These are phyloP conservation scores for Pythium phragmiticola DNA, from an alignment of 352 stramenopile genomes.

Conservation along the genomic window DNA sequence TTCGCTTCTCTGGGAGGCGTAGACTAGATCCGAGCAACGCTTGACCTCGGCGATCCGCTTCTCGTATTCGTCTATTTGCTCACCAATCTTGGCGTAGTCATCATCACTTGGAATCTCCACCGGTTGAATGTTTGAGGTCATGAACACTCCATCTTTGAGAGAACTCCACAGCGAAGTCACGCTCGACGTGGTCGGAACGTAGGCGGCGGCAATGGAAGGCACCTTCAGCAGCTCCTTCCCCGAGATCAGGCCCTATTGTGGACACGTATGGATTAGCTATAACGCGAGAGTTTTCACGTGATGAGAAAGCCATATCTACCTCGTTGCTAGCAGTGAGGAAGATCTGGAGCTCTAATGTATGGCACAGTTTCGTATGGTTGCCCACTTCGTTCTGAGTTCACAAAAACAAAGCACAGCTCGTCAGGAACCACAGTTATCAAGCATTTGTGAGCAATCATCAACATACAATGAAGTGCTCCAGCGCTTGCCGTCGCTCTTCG, in stretches of 20 bases:
- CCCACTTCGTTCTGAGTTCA: slow-evolving; percentile 78
- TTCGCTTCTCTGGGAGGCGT: slow-evolving; percentile 72
- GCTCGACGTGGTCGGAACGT: slow-evolving; percentile 71
- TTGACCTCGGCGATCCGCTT: slow-evolving; percentile 82
- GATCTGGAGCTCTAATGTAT: slow-evolving; percentile 82
- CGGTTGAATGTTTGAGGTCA: slow-evolving; percentile 74
- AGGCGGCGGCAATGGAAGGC: slow-evolving; percentile 62
- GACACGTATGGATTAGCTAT: background rate
- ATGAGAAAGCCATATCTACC: slow-evolving; percentile 28
- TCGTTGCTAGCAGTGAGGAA: slow-evolving; percentile 80
- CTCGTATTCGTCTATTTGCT: slow-evolving; percentile 85
- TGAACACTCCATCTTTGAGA: slow-evolving; percentile 76
- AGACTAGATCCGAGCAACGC: slow-evolving; percentile 80
- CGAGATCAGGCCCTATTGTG: slow-evolving; percentile 63
- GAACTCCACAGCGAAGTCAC: slow-evolving; percentile 84
- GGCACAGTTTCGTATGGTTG: slow-evolving; percentile 78
- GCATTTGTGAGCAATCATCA: background rate
- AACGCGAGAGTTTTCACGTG: background rate
- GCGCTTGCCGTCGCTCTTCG: slow-evolving; percentile 80
- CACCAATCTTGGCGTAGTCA: slow-evolving; percentile 81
- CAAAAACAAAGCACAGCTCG: slow-evolving; percentile 12
- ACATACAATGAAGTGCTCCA: slow-evolving; percentile 87
- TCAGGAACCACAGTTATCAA: background rate
- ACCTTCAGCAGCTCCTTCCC: slow-evolving; percentile 84
- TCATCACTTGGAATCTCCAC: slow-evolving; percentile 88